Conservation (phyloP, 192 early-diverging fungal genomes). For the Backusella tarrabulga region DNA sequence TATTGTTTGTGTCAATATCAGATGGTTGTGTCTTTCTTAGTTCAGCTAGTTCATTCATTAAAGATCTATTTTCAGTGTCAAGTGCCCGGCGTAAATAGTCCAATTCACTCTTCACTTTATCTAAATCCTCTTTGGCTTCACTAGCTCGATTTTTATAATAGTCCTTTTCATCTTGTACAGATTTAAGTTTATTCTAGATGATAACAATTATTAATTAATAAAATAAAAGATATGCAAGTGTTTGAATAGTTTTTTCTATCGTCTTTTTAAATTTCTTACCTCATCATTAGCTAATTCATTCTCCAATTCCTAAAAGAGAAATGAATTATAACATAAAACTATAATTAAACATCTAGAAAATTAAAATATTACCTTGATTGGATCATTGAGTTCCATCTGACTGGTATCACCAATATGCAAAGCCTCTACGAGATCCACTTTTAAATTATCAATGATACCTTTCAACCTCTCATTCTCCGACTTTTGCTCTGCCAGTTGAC, state of each 20-base stretch:
- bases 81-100: constrained; percentile 15
- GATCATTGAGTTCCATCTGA: neutral
- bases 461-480: constrained; percentile 37
- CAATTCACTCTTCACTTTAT: neutral
- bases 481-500: constrained; percentile 35
- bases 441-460: constrained; percentile 38
- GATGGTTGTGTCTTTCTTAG: constrained; percentile 9
- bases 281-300: constrained; percentile 18
- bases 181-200: constrained; percentile 20
- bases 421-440: constrained; percentile 37
- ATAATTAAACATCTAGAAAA: constrained; percentile 7
- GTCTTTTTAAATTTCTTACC: neutral
- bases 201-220: neutral
- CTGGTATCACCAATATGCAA: neutral
- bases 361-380: neutral
- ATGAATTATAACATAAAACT: neutral
- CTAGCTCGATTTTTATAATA: constrained; percentile 30
- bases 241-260: neutral
- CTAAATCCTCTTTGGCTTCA: constrained; percentile 32
- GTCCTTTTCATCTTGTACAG: constrained; percentile 31
- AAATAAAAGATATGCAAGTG: neutral
- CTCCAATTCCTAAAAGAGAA: constrained; percentile 15
- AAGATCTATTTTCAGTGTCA: constrained; percentile 22
- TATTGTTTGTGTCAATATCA: neutral
- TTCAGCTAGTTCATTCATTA: constrained; percentile 28